Conservation (phyloP, 2,329 filamentous ascomycete species). For the Zalaria sp. region DNA sequence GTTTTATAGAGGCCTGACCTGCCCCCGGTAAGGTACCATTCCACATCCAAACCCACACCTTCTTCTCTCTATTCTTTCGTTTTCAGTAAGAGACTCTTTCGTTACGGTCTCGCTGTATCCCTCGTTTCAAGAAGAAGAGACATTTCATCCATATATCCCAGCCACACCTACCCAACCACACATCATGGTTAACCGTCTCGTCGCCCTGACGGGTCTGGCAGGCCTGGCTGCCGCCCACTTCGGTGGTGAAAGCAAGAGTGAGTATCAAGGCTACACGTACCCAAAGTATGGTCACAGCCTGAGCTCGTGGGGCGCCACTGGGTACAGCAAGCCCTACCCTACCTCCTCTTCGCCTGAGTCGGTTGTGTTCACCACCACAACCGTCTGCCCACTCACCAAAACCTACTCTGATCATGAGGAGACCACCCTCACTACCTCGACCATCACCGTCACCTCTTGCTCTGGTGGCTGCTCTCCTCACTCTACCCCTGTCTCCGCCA, state of each 20-base stretch:
- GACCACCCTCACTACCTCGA: slow-evolving; percentile 4
- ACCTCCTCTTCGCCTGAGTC: not conserved
- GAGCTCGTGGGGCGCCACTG: not conserved
- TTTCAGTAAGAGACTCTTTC: slow-evolving; percentile 26
- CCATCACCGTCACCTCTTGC: slow-evolving; percentile 5
- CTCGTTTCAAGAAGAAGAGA: slow-evolving; percentile 10
- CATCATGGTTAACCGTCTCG: slow-evolving; percentile 4
- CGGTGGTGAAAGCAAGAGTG: not conserved
- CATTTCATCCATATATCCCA: not conserved
- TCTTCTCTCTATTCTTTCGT: slow-evolving; percentile 8
- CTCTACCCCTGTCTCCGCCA: not conserved
- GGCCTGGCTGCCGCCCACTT: slow-evolving; percentile 2
- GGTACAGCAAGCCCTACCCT: not conserved
- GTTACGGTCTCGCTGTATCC: slow-evolving; percentile 28
- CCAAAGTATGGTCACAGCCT: not conserved
- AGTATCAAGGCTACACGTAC: not conserved
- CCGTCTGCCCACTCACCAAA: not conserved
- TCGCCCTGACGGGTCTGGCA: slow-evolving; percentile 3
- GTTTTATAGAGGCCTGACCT: not conserved
- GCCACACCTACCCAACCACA: not conserved
- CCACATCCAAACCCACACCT: not conserved
- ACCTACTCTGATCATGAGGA: not conserved
- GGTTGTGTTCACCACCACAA: not conserved
- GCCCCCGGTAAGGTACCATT: slow-evolving; percentile 1
- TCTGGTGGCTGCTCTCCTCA: not conserved